Base-by-base conservation (phyloP, 352 stramenopile species). In the Phytophthora idaei region DNA sequence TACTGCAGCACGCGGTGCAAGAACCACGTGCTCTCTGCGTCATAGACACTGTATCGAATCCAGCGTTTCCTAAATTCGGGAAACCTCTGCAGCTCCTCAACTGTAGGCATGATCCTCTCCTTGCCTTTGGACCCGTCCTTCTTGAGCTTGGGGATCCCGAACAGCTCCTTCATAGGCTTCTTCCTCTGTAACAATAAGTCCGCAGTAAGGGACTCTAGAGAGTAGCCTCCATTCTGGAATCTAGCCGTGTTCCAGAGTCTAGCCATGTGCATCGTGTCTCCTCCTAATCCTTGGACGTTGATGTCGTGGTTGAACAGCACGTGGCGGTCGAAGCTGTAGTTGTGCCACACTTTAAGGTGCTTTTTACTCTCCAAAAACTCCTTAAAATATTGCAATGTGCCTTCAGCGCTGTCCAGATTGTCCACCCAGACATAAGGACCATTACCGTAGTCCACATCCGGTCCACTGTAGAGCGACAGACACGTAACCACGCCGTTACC, bases 241-340 rank as follows among this genome's bases (percentile, higher is more conserved):
- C 87, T 78, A 28, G 85, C 84, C 25, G 87, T 95, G 70, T 93
- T 93, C 87, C 87, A 95, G 2, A 95, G 79, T 31, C 98, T 83
- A 44, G 97, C 97, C 98, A 99, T 99, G 87, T 99, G 98, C 97
- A 99, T 99, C 4, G 98, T 99, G 75, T 99, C 98, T 37, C 96
- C 97, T 25, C 84, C 93, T 45, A 99, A 94, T 0, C 92, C 92
- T 15, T 89, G 74, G 10, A 95, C 87, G 64, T 98, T 73, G 69
- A 99, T 98, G 15, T 87, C 94, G 61, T 98, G 89, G 77, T 99
- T 99, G 71, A 85, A 95, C 58, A 99, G 85, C 46, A 99, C 96
- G 77, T 99, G 97, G 41, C 97, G 85, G 88, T 99, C 98, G 76
- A 99, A 99, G 34, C 95, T 98, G 80, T 99, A 99, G 78, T 99